phyloP scores from a whole-genome alignment of 1,284 basidiomycete species.

The Tausonia pullulans region DNA sequence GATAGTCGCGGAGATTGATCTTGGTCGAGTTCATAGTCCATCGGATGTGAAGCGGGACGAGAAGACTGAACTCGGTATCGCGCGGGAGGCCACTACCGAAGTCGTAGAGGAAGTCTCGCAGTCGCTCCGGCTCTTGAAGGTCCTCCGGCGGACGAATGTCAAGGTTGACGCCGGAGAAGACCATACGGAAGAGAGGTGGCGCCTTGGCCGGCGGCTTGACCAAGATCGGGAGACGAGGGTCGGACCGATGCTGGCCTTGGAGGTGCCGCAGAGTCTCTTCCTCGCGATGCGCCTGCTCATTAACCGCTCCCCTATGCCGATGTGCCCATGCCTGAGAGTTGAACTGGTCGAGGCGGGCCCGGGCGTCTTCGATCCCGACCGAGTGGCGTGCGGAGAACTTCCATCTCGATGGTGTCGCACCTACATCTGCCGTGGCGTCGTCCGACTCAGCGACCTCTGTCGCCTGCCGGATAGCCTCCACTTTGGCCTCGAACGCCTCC shows the following conservation, averaged over 20 bases:
- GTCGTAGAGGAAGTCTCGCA: slow-evolving; percentile 59
- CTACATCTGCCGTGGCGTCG: not conserved
- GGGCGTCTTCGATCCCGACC: slow-evolving; percentile 60
- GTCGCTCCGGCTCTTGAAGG: slow-evolving; percentile 46
- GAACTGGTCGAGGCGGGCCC: slow-evolving; percentile 56
- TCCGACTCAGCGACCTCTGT: slow-evolving; percentile 4
- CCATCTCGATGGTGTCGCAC: slow-evolving; percentile 31
- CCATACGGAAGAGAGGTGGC: slow-evolving; percentile 65
- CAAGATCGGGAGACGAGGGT: slow-evolving; percentile 37
- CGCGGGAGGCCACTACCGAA: slow-evolving; percentile 60
- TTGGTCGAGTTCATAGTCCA: slow-evolving; percentile 55
- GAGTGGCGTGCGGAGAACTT: slow-evolving; percentile 53
- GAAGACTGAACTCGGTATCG: slow-evolving; percentile 62
- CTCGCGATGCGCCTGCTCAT: slow-evolving; percentile 30
- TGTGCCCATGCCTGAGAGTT: slow-evolving; percentile 46
- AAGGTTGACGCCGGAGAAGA: slow-evolving; percentile 51
- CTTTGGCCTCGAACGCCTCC: slow-evolving; percentile 69
- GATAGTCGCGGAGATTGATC: slow-evolving; percentile 66
- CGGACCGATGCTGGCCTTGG: slow-evolving; percentile 18
- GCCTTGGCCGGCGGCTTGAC: slow-evolving; percentile 38
- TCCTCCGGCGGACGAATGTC: slow-evolving; percentile 48
- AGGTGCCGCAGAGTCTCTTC: slow-evolving; percentile 16
- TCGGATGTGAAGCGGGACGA: slow-evolving; percentile 71
- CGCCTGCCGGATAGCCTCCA: slow-evolving; percentile 43
- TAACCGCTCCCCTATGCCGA: slow-evolving; percentile 37